These are phyloP conservation scores for Xenosphaeropsis pyriputrescens DNA, from an alignment of 2,329 filamentous ascomycete genomes.

Conservation along the genomic window DNA sequence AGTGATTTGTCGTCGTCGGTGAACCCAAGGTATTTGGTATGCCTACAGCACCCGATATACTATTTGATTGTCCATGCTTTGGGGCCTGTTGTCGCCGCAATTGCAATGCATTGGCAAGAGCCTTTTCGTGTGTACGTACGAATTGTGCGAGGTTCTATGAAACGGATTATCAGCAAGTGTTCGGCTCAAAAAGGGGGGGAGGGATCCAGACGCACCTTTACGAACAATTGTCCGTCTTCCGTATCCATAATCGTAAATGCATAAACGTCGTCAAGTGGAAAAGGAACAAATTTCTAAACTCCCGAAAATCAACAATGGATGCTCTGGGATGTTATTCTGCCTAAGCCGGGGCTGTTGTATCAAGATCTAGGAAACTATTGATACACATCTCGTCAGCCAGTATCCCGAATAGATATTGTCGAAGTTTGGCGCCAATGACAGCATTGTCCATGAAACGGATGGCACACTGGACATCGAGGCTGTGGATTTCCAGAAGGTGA, in stretches of 20 bases:
- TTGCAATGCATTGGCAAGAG: conserved; percentile 88
- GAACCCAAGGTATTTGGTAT: conserved; percentile 18
- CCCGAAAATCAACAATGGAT: no score
- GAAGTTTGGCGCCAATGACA: no score
- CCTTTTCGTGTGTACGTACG: conserved; percentile 94
- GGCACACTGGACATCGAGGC: no score
- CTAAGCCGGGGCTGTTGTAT: no score
- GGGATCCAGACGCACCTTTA: conserved; percentile 44
- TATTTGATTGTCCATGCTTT: conserved; percentile 56
- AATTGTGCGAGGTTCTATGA: conserved; percentile 82
- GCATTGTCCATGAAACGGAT: no score
- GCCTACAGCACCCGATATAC: conserved; percentile 40
- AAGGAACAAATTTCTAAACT: no score
- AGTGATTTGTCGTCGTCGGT: conserved; percentile 40
- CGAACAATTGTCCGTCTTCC: conserved; percentile 73
- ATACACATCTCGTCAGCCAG: no score
- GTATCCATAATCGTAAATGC: conserved; percentile 29
- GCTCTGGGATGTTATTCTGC: no score
- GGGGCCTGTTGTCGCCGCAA: conserved; percentile 57
- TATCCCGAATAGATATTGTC: no score
- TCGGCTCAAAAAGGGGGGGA: background rate
- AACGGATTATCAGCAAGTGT: background rate
- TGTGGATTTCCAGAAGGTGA: no score
- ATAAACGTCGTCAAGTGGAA: background rate
- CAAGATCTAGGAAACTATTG: no score